Base-by-base conservation (phyloP, 2,329 filamentous ascomycete genomes). In the Trichoderma sp. region DNA sequence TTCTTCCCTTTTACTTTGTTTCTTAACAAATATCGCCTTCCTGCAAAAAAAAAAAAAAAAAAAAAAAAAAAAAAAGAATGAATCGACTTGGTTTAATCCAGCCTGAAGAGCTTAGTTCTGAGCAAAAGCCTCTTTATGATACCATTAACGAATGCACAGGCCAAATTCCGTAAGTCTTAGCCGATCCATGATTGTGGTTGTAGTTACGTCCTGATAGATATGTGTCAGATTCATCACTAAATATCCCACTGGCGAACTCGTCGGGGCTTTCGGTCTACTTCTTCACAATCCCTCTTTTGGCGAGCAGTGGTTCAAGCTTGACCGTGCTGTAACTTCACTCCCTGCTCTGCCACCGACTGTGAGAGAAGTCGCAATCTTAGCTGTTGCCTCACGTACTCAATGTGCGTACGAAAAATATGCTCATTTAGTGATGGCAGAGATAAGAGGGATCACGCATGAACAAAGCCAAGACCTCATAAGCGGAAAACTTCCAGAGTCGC, bases 231-330 rank as follows among this genome's bases (percentile, higher is more conserved):
- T 59, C 27, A 8, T 40, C n/a, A 59, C 56, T 5, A 59, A 59
- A 40, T 37, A 59, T 33, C 56, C 56, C n/a, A 59, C 56, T 59
- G 56, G 56, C 6, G 56, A 59, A 27, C 56, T 59, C 37, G 56
- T 59, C 8, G 33, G 56, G 24, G 56, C 56, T 21, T 59, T 59
- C n/a, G 56, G n/a, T 2, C 56, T 40, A n/a, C 56, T 59, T 6
- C 56, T 59, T 6, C 33, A 59, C 35, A 59, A 59, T 14, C 56
- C 56, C 5, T 40, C 56, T 21, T 59, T 59, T 40, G 56, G 56
- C 11, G 56, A 40, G n/a, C 35, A 24, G 3, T 59, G 56, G 56
- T 59, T 59, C 35, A 59, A 40, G 33, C 33, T 59, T 19, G 56
- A 59, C 24, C 56, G 56, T 40, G 56, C 56, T 40, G 56, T 59